Evolutionary conservation across 129 eudicot species (phyloP).

Genomic region (Arctium lappa): DNA sequence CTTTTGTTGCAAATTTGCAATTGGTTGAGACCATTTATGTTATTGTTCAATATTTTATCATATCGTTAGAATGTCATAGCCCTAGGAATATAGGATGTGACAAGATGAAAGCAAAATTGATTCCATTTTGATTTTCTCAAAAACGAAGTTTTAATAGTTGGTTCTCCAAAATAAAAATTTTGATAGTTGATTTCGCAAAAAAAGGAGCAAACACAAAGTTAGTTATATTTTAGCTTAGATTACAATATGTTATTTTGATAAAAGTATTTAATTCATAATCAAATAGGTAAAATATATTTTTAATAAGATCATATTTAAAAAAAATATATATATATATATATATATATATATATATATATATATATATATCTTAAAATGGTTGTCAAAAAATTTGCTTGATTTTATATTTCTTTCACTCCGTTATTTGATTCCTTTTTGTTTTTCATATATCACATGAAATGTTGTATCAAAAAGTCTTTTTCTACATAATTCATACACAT

Average conservation of each 20-base stretch:
- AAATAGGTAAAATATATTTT: too few species aligned
- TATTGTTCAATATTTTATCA: background rate
- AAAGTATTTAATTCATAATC: background rate
- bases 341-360: too few species aligned
- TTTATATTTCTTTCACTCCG: background rate
- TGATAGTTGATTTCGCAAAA: too few species aligned
- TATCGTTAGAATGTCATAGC: background rate
- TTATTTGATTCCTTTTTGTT: background rate
- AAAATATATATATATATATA: too few species aligned
- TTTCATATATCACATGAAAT: background rate
- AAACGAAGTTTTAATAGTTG: too few species aligned
- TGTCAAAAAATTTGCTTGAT: background rate
- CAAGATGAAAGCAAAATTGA: too few species aligned
- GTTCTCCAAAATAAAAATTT: too few species aligned
- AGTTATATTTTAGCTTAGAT: background rate
- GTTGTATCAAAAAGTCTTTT: background rate
- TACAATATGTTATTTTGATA: too few species aligned
- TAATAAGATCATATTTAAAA: too few species aligned
- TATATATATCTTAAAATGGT: background rate
- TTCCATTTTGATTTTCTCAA: too few species aligned
- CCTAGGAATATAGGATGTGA: background rate
- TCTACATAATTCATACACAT: background rate
- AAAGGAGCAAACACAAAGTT: background rate
- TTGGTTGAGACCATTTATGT: background rate
- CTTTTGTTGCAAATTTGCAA: too few species aligned